Conservation (phyloP, 2,329 filamentous ascomycete species). For the Microcyclospora tardicrescens region DNA sequence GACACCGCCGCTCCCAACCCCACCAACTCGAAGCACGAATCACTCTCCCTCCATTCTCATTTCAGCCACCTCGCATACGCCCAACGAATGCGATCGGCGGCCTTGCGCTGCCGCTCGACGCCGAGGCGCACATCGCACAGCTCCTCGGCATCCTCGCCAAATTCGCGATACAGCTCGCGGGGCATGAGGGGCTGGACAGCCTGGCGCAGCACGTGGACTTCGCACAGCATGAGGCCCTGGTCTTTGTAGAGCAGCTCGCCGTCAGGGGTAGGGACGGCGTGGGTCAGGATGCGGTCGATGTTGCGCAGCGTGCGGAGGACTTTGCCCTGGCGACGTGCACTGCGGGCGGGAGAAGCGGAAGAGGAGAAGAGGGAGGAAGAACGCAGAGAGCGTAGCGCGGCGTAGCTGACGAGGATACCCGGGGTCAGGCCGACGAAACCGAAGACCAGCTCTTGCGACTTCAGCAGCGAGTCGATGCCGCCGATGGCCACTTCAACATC, state of each 20-base stretch:
- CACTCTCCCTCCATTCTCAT: background rate
- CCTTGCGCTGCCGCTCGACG: conserved; percentile 62
- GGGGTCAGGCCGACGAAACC: conserved; percentile 93
- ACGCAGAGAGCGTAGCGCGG: conserved; percentile 58
- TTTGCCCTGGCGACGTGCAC: conserved; percentile 51
- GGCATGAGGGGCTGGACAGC: conserved; percentile 58
- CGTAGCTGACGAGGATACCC: conserved; percentile 74
- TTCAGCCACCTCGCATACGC: conserved; percentile 64
- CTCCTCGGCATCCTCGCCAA: conserved; percentile 77
- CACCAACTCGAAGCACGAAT: too few relatives aligned
- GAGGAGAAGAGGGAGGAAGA: conserved; percentile 53
- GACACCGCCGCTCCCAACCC: too few relatives aligned
- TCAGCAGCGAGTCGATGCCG: conserved; percentile 85
- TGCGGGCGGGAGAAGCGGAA: conserved; percentile 46
- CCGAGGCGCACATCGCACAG: conserved; percentile 68
- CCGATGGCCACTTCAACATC: conserved; percentile 93
- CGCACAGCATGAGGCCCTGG: conserved; percentile 77
- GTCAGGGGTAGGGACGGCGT: conserved; percentile 48
- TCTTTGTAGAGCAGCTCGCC: conserved; percentile 81
- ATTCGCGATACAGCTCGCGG: conserved; percentile 63
- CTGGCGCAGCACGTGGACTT: conserved; percentile 69
- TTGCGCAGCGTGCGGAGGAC: conserved; percentile 71
- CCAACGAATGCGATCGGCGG: conserved; percentile 78
- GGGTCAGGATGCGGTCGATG: conserved; percentile 56
- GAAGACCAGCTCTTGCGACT: conserved; percentile 94